phyloP scores from a whole-genome alignment of 2,329 filamentous ascomycete genomes.

The Ceratocystis papillata region DNA sequence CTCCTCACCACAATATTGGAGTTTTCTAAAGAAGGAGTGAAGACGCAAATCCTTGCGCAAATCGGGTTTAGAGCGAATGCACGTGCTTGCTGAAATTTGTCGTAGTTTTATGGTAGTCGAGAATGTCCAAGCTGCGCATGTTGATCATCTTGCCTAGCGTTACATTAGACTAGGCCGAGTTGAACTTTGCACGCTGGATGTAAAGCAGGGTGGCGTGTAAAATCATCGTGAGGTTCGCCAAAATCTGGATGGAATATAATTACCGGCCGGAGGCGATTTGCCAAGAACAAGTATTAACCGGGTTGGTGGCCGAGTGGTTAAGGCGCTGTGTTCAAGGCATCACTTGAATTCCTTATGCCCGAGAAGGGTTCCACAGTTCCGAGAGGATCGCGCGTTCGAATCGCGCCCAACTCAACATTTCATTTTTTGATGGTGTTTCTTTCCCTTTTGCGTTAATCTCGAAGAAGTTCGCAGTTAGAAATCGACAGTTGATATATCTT shows the following conservation, averaged over 20 bases:
- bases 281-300: constrained; percentile 11
- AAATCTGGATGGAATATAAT: neutral
- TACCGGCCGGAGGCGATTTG: no score
- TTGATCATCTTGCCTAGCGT: constrained; percentile 6
- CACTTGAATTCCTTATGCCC: constrained; percentile 24
- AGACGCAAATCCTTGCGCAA: constrained; percentile 9
- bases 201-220: neutral
- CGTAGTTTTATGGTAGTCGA: neutral
- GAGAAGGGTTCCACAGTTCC: constrained; percentile 25
- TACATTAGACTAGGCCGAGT: neutral
- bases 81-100: constrained; percentile 3
- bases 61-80: neutral
- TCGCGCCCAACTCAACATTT: constrained; percentile 24
- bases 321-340: constrained; percentile 22
- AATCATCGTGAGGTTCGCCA: neutral
- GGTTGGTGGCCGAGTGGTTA: constrained; percentile 23
- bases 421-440: neutral
- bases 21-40: neutral
- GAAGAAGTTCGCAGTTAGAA: neutral
- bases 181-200: neutral
- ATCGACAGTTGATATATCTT: neutral
- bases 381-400: constrained; percentile 25
- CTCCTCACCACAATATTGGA: neutral
- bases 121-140: neutral
- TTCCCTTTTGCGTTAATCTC: neutral